These are phyloP conservation scores for Nakazawaea laoshanensis DNA, from an alignment of 805 yeast genomes.

Conservation along the genomic window DNA sequence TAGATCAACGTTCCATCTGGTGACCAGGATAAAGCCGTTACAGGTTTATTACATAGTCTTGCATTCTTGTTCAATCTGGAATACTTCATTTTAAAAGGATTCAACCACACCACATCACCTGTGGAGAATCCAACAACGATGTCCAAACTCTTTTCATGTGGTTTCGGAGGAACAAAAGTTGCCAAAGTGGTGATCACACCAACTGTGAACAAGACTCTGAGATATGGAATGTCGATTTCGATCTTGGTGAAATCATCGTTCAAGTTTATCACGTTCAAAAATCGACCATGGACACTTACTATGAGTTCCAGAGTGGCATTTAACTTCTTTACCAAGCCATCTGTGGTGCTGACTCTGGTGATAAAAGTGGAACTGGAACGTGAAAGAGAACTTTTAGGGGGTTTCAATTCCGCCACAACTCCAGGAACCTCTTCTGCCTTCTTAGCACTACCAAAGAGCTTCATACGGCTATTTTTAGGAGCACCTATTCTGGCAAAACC, in stretches of 20 bases:
- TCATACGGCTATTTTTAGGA: no score
- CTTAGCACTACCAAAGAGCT: no score
- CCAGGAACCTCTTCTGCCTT: slow-evolving; percentile 5
- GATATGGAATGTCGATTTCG: slow-evolving; percentile 33
- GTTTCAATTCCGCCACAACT: slow-evolving; percentile 14
- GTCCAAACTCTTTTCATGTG: slow-evolving; percentile 31
- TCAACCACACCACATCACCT: slow-evolving; percentile 61
- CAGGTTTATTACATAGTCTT: slow-evolving; percentile 31
- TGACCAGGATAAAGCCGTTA: slow-evolving; percentile 39
- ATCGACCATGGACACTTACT: slow-evolving; percentile 40
- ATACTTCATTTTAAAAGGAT: slow-evolving; percentile 39
- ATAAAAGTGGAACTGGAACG: slow-evolving; percentile 26
- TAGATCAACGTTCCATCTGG: slow-evolving; percentile 36
- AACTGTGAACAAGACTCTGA: slow-evolving; percentile 30
- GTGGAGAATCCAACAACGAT: slow-evolving; percentile 53
- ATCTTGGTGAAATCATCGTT: slow-evolving; percentile 27
- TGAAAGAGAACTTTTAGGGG: slow-evolving; percentile 21
- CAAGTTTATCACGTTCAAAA: slow-evolving; percentile 36
- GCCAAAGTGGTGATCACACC: slow-evolving; percentile 32
- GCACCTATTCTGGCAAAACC: no score
- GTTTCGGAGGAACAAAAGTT: slow-evolving; percentile 18
- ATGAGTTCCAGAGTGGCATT: slow-evolving; percentile 23
- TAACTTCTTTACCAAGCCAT: slow-evolving; percentile 21
- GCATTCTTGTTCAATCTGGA: slow-evolving; percentile 45
- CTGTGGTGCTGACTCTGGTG: slow-evolving; percentile 22